A percentile compares a stretch with the other conserved stretches of the same genome.
These are phyloP conservation scores for Cucurbita ficifolia DNA, from an alignment of 306 rosid genomes.

Conservation along the genomic window DNA sequence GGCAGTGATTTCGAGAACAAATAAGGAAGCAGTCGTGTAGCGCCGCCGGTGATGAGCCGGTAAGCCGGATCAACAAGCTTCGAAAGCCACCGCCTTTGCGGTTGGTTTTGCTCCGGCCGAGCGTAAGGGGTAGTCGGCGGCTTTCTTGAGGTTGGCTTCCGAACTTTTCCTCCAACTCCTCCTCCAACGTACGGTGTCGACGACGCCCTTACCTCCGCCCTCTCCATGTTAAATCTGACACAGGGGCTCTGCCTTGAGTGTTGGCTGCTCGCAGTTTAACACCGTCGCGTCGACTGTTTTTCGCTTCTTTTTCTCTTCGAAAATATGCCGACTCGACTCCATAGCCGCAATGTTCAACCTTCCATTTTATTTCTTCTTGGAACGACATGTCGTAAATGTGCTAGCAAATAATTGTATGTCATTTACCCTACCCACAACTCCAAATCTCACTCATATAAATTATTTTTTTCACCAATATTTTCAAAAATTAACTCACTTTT, in stretches of 20 bases:
- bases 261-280: conserved; percentile 1
- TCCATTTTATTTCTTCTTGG: background rate
- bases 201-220: conserved; percentile 5
- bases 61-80: conserved; percentile 71
- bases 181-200: conserved; percentile 14
- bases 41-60: conserved; percentile 50
- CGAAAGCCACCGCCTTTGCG: conserved; percentile 39
- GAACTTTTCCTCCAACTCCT: conserved; percentile 34
- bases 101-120: conserved; percentile 26
- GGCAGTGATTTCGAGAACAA: conserved; percentile 24
- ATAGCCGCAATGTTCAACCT: background rate
- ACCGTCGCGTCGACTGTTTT: background rate
- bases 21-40: conserved; percentile 42
- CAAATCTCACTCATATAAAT: too few relatives aligned
- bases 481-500: too few relatives aligned
- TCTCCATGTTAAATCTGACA: conserved; percentile 1
- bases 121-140: conserved; percentile 25
- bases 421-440: background rate
- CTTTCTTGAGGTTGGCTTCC: conserved; percentile 24
- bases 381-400: background rate
- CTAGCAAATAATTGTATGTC: background rate
- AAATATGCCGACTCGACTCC: background rate
- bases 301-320: background rate
- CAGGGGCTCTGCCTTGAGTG: background rate
- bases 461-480: too few relatives aligned